A percentile compares a stretch with the other conserved stretches of the same genome.
Conservation (phyloP, 495 filamentous ascomycete genomes). For the Penicillium desertorum region DNA sequence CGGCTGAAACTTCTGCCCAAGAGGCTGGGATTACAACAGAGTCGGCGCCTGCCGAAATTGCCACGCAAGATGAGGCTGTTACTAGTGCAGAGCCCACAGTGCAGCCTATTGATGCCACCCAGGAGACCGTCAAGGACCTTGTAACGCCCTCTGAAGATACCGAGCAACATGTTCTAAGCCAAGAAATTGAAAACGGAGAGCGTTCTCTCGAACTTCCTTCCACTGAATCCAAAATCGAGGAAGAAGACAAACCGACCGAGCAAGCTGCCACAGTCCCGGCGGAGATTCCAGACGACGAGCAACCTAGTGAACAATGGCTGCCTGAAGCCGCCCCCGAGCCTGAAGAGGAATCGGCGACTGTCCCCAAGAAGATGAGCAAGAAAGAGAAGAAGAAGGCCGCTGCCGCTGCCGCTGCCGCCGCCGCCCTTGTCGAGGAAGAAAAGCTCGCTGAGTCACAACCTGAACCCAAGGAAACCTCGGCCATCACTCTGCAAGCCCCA, state of each 20-base stretch:
- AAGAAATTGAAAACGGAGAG: conserved; percentile 5
- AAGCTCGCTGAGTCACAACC: conserved; percentile 19
- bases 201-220: background rate
- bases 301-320: background rate
- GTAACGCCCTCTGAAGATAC: background rate
- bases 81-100: background rate
- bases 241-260: background rate
- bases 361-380: conserved; percentile 26
- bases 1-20: conserved; percentile 2
- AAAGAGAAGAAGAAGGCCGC: conserved; percentile 24
- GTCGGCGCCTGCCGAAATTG: background rate
- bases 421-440: conserved; percentile 6
- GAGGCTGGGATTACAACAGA: background rate
- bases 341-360: conserved; percentile 1
- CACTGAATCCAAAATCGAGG: background rate
- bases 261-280: background rate
- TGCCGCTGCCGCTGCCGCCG: conserved; percentile 15
- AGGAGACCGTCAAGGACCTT: background rate
- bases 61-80: background rate
- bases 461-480: conserved; percentile 1
- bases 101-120: background rate
- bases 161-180: conserved; percentile 1
- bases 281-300: background rate
- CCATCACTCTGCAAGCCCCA: background rate
- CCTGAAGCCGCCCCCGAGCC: background rate